These are phyloP conservation scores for Hypoxylon sp. DNA, from an alignment of 2,329 filamentous ascomycete genomes.

Conservation along the genomic window DNA sequence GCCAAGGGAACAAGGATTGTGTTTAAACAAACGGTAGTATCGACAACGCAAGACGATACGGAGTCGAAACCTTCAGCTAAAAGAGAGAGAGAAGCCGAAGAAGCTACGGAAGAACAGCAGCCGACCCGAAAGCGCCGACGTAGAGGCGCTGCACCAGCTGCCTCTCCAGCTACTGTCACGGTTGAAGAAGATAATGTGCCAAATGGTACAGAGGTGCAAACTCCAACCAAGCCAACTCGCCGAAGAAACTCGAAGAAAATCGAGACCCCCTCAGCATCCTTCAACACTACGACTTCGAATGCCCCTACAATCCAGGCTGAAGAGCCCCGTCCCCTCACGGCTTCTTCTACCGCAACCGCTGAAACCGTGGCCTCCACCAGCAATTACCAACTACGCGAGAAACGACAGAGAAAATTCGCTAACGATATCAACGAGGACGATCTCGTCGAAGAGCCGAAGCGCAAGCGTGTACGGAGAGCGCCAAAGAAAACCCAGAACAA, in stretches of 20 bases:
- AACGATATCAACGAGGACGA: constrained; percentile 64
- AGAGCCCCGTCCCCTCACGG: constrained; percentile 67
- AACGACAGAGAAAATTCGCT: constrained; percentile 68
- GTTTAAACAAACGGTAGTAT: constrained; percentile 5
- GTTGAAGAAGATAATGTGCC: constrained; percentile 40
- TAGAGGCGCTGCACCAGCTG: constrained; percentile 28
- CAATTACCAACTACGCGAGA: constrained; percentile 68
- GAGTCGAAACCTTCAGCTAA: constrained; percentile 26
- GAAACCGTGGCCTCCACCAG: constrained; percentile 67
- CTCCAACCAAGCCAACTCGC: constrained; percentile 35
- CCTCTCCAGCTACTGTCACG: neutral
- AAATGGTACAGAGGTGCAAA: constrained; percentile 33
- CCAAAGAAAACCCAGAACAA: constrained; percentile 52
- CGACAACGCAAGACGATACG: neutral
- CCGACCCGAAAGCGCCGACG: constrained; percentile 52
- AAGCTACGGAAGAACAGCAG: constrained; percentile 35
- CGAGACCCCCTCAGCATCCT: constrained; percentile 61
- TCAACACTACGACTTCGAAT: constrained; percentile 58
- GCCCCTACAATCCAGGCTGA: constrained; percentile 58
- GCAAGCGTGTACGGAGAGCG: constrained; percentile 51
- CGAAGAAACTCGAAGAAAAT: constrained; percentile 46
- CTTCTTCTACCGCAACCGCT: constrained; percentile 67
- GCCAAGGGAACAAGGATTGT: constrained; percentile 18
- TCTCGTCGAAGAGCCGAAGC: constrained; percentile 51
- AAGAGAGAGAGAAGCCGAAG: constrained; percentile 27